Evolutionary conservation across 352 stramenopile genomes (phyloP), one percentile per base, ranked within the genome.

Genomic region (Phytophthora macrochlamydospora): DNA sequence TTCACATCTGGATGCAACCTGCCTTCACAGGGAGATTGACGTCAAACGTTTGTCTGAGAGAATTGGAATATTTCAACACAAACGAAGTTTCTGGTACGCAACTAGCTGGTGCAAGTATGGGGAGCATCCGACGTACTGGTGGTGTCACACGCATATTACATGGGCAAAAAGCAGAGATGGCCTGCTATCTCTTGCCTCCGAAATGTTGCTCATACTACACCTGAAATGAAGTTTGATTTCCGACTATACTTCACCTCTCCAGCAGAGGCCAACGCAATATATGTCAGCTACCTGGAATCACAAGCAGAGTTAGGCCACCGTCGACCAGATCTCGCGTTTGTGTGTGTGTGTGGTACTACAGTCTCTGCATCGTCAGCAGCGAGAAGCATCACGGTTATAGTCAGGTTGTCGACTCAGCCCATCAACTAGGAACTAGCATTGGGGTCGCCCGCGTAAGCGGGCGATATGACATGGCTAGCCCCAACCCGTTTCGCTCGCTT

Each of bases 141-240:
- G 11, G 51, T 56, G 12, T 56, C 51, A 12, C 51, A 56, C n/a
- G 51, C 51, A 18, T 12, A n/a, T 24, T 35, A 56, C 12, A 18
- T 56, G 4, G 51, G 35, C 2, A 46, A 9, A 45, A 28, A 5
- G 8, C 14, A 2, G 1, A 45, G 33, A 13, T 56, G 51, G 51
- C n/a, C 51, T 13, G 51, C 51, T 9, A 56, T 56, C 32, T 35
- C 33, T 14, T 56, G 51, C 24, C 51, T 56, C 8, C 32, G 51
- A 12, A 45, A 56, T 9, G 24, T 46, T 31, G 31, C 51, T 7
- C 51, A 33, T 13, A 56, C 32, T n/a, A 46, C 14, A 9, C 51
- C 33, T 3, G 51, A 56, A 3, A 9, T 48, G 31, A 8, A 35
- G n/a, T 56, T 46, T 12, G 32, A 12, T 11, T 56, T 56, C 11